Base-by-base conservation (phyloP, 306 rosid species). In the Mucuna pruriens region DNA sequence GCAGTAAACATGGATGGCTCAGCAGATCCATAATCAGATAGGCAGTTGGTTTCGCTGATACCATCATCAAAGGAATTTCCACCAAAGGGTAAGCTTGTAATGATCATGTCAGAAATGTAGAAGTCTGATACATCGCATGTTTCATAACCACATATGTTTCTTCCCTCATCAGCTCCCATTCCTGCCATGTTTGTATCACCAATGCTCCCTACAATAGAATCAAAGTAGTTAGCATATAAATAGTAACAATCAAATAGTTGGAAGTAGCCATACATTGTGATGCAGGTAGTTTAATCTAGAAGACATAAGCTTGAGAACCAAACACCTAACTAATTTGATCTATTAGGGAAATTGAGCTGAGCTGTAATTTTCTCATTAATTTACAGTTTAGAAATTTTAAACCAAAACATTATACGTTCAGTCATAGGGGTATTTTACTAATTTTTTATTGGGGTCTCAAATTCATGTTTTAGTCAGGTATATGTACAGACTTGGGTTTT, bases 21-120 rank as follows among this genome's bases (percentile, higher is more conserved):
- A 17, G 89, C 36, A 74, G 82, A 86, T 77, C 71, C 86, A 82
- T 89, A 91, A 60, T 86, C 91, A 42, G 91, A 78, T 71, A 88
- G 85, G 85, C 73, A 87, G 87, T 81, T 89, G 11, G 61, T 66
- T 83, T 87, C 90, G 34, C 80, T 51, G 36, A 82, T 66, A 71
- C 84, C 90, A 82, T 87, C 91, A 71, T 76, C 86, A 78, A 88
- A 89, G 66, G 83, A 79, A 80, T 76, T 82, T 63, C 78, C 92
- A 65, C 85, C 79, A 71, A 91, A 77, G 16, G 99, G 96, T 84
- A 91, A 88, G 90, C 86, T 90, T 5, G 97, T 46, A n/a, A 95
- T 75, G 75, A 95, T 93, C 98, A 93, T 95, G 85, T 95, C 99
- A 74, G 99, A 91, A 79, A 95, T 84, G 88, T 87, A 91, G 84